Evolutionary conservation across 2,329 filamentous ascomycete genomes (phyloP).

Genomic region (Aspergillus amoenus): DNA sequence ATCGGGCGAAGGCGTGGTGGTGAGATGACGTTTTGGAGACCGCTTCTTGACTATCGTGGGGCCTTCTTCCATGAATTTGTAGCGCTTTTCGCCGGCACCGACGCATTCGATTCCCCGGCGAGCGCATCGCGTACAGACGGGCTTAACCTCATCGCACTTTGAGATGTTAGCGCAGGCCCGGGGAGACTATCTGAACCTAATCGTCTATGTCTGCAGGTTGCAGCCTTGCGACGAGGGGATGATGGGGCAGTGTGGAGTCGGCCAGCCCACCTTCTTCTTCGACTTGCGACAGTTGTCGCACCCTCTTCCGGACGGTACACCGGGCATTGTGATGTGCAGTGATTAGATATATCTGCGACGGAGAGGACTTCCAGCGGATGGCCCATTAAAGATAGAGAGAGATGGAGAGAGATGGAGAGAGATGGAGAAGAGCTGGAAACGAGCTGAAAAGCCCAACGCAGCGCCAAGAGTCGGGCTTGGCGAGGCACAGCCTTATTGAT

Average conservation of each 20-base stretch:
- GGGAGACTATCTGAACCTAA: no score
- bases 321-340: slow-evolving; percentile 43
- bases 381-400: neutral
- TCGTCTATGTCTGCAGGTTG: no score
- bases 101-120: slow-evolving; percentile 48
- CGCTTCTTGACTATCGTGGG: neutral
- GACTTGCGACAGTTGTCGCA: slow-evolving; percentile 54
- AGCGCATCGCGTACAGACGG: slow-evolving; percentile 48
- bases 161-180: neutral
- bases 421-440: neutral
- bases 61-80: slow-evolving; percentile 49
- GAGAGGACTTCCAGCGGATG: neutral
- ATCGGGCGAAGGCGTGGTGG: no score
- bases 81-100: slow-evolving; percentile 49
- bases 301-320: slow-evolving; percentile 52
- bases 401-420: neutral
- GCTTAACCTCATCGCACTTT: slow-evolving; percentile 50
- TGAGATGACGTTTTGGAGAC: neutral
- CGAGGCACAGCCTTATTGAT: slow-evolving; percentile 9
- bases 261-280: slow-evolving; percentile 52
- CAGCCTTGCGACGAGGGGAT: neutral
- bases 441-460: neutral
- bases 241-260: neutral
- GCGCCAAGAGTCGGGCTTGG: slow-evolving; percentile 8
- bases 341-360: neutral